Evolutionary conservation across 2,329 filamentous ascomycete genomes (phyloP).

Genomic region (Cercospora sp.): DNA sequence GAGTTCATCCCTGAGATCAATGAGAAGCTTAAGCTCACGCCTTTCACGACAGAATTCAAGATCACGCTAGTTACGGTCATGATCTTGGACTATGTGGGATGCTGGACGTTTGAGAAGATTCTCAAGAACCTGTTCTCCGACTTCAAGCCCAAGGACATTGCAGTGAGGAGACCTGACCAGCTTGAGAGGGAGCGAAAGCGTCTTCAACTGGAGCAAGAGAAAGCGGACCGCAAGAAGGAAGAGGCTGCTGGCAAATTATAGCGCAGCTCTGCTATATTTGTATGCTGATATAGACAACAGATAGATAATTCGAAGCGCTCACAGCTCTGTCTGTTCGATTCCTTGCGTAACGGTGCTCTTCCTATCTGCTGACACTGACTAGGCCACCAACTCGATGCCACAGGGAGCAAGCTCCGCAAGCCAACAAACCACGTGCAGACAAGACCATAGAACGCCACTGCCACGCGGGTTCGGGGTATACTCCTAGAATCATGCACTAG

Average conservation of each 20-base stretch:
- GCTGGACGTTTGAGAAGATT: slow-evolving; percentile 82
- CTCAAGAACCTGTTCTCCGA: slow-evolving; percentile 88
- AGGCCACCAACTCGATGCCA: background rate
- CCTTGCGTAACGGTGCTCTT: background rate
- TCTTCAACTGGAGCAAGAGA: slow-evolving; percentile 55
- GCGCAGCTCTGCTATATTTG: background rate
- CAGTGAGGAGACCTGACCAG: slow-evolving; percentile 82
- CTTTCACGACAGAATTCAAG: slow-evolving; percentile 88
- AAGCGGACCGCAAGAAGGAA: slow-evolving; percentile 43
- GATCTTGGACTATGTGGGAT: slow-evolving; percentile 82
- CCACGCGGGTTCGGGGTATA: background rate
- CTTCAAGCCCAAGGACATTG: slow-evolving; percentile 91
- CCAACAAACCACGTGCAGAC: background rate
- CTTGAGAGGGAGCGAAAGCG: slow-evolving; percentile 71
- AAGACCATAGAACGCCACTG: background rate
- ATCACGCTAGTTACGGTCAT: slow-evolving; percentile 78
- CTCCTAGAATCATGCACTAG: background rate
- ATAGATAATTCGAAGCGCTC: background rate
- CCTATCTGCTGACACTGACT: background rate
- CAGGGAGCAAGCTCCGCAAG: background rate
- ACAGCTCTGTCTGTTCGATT: background rate
- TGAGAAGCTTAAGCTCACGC: slow-evolving; percentile 86
- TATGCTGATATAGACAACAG: slow-evolving; percentile 4
- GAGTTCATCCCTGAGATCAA: slow-evolving; percentile 97
- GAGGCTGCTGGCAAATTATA: slow-evolving; percentile 36